Percentiles rank a stretch among this genome's conserved stretches.
These are phyloP conservation scores for Vachellia pachyceras DNA, from an alignment of 306 rosid genomes.

Conservation along the genomic window DNA sequence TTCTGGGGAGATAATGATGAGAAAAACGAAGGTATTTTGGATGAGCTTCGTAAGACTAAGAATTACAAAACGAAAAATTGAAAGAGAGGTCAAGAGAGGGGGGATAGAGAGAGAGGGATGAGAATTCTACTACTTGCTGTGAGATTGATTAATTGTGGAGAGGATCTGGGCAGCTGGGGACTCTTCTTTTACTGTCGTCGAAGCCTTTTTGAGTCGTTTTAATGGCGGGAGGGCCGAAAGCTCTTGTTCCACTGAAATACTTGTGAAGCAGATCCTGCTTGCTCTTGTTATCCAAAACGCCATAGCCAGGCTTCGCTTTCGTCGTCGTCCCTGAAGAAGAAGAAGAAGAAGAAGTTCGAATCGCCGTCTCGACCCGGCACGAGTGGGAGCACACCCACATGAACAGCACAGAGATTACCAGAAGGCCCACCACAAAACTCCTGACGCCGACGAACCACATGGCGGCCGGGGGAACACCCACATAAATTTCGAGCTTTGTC, in stretches of 20 bases:
- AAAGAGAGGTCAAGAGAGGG: background rate
- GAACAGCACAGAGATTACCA: constrained; percentile 47
- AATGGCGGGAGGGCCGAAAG: constrained; percentile 34
- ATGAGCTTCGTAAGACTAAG: background rate
- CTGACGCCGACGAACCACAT: constrained; percentile 61
- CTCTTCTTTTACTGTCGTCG: constrained; percentile 70
- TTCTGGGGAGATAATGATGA: constrained; percentile 37
- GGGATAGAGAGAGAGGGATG: background rate
- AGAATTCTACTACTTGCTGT: constrained; percentile 41
- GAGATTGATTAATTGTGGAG: constrained; percentile 76
- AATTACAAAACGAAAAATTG: background rate
- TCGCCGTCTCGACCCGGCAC: constrained; percentile 65
- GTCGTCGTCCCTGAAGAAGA: constrained; percentile 10
- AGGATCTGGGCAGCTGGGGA: constrained; percentile 99
- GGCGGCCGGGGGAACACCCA: constrained; percentile 43
- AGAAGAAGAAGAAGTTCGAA: constrained; percentile 40
- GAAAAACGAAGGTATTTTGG: constrained; percentile 93
- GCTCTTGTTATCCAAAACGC: constrained; percentile 19
- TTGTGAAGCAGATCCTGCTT: constrained; percentile 58
- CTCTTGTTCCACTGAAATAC: constrained; percentile 56
- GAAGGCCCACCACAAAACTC: constrained; percentile 47
- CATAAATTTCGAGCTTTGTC: constrained; percentile 42
- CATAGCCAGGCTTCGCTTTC: constrained; percentile 31
- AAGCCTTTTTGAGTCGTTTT: constrained; percentile 45
- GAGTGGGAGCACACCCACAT: constrained; percentile 53